phyloP scores from a whole-genome alignment of 352 stramenopile species.

The Thraustochytrium sp. region DNA sequence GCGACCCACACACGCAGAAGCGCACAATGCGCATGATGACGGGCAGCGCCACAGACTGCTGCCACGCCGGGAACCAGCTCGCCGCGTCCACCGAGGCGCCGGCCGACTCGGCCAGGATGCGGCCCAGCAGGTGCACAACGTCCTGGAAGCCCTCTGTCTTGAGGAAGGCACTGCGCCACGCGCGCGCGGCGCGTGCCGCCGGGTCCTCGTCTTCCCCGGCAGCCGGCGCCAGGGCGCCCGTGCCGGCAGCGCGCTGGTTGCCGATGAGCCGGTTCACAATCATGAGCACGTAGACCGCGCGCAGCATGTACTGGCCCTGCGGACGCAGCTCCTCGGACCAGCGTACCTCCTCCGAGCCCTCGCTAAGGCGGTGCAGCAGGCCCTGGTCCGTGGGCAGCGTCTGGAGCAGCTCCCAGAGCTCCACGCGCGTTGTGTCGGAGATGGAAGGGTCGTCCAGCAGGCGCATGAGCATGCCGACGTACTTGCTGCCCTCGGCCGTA shows the following conservation, averaged over 20 bases:
- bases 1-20: conserved; percentile 26
- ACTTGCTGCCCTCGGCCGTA: conserved; percentile 27
- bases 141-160: conserved; percentile 25
- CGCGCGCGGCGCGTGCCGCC: not conserved
- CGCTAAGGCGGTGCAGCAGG: not conserved
- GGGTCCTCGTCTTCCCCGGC: not conserved
- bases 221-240: not conserved
- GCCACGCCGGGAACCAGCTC: conserved; percentile 19
- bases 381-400: conserved; percentile 16
- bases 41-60: conserved; percentile 18
- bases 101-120: not conserved
- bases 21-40: conserved; percentile 26
- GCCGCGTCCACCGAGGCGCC: not conserved
- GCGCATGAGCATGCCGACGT: not conserved
- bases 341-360: not conserved
- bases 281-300: conserved; percentile 21
- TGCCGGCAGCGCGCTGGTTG: not conserved
- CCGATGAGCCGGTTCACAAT: conserved; percentile 32
- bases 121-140: conserved; percentile 12
- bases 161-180: conserved; percentile 20
- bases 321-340: not conserved
- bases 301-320: not conserved
- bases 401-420: conserved; percentile 34
- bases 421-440: conserved; percentile 9
- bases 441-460: conserved; percentile 33